Evolutionary conservation across 306 rosid species (phyloP).

Genomic region (Rosa rugosa): DNA sequence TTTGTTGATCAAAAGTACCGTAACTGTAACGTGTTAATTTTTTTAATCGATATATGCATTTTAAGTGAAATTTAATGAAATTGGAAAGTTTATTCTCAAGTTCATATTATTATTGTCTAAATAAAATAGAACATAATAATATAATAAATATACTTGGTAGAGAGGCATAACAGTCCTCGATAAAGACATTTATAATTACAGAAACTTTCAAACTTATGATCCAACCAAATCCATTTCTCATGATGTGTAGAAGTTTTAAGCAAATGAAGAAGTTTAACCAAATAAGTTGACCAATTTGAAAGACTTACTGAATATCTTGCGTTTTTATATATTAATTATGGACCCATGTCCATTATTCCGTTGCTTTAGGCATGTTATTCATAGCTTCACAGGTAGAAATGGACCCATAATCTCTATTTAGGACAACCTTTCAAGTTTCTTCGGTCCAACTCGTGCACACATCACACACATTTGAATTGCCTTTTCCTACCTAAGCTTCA

Average conservation of each 20-base stretch:
- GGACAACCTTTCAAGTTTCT: not conserved
- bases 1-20: not conserved
- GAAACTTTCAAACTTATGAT: not conserved
- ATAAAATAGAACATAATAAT: not conserved
- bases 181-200: not conserved
- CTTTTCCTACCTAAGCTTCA: not conserved
- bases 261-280: not conserved
- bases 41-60: no score
- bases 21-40: no score
- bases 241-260: not conserved
- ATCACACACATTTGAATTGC: not conserved
- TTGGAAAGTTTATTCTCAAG: no score
- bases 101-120: no score
- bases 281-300: not conserved
- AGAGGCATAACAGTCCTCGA: not conserved
- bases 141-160: no score
- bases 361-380: not conserved
- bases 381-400: not conserved
- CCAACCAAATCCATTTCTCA: not conserved
- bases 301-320: not conserved
- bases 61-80: no score
- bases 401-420: not conserved
- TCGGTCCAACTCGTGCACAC: not conserved
- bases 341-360: not conserved
- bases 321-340: not conserved